A percentile compares a stretch with the other conserved stretches of the same genome.
These are phyloP conservation scores for Raddia distichophylla DNA, from an alignment of 176 grass and related monocot species.

Conservation along the genomic window DNA sequence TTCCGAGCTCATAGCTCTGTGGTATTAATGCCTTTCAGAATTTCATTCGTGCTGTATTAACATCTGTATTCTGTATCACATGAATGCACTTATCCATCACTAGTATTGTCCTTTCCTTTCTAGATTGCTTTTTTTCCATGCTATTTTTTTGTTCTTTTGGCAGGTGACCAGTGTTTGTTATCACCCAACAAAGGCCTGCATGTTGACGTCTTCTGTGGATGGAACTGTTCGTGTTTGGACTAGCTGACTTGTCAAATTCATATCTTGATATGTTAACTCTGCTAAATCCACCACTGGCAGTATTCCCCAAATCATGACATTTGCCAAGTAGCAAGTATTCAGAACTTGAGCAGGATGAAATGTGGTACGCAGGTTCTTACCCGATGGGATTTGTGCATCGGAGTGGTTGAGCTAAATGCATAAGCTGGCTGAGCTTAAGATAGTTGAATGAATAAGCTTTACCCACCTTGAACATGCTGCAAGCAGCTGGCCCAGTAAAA, in stretches of 20 bases:
- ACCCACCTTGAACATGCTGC: too few species aligned
- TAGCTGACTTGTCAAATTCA: neutral
- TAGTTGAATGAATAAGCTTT: too few species aligned
- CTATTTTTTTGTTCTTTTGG: constrained; percentile 30
- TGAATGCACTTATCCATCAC: neutral
- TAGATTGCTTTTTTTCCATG: neutral
- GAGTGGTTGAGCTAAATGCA: too few species aligned
- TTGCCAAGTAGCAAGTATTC: neutral
- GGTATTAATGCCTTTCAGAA: constrained; percentile 55
- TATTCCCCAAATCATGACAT: constrained; percentile 20
- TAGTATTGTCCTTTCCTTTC: neutral
- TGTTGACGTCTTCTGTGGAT: constrained; percentile 93
- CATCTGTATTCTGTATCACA: neutral
- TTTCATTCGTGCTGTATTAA: neutral
- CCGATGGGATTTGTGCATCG: constrained; percentile 1
- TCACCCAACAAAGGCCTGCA: constrained; percentile 81
- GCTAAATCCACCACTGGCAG: neutral
- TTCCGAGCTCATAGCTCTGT: constrained; percentile 91
- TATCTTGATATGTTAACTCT: neutral
- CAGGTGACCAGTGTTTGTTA: constrained; percentile 92
- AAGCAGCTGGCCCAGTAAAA: neutral
- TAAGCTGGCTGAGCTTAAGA: too few species aligned
- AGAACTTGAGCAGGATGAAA: neutral
- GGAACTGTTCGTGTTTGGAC: constrained; percentile 84
- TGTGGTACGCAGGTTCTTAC: neutral